phyloP scores from a whole-genome alignment of 352 stramenopile genomes.

The Pythium angustatum region DNA sequence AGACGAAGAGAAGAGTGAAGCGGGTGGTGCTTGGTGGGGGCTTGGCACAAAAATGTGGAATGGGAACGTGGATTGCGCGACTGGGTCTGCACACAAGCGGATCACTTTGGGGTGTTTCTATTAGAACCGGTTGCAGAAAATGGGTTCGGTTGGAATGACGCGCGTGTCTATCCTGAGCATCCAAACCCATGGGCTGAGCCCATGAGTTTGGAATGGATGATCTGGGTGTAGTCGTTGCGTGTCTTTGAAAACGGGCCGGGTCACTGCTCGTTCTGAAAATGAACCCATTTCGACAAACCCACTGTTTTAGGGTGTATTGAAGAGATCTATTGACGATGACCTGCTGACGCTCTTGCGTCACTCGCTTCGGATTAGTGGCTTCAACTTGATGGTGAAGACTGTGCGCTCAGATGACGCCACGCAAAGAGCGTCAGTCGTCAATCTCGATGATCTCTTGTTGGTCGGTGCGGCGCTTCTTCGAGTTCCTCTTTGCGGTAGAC shows the following conservation, averaged over 20 bases:
- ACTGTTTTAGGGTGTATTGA: conserved; percentile 14
- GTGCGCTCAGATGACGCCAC: neutral
- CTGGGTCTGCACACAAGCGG: neutral
- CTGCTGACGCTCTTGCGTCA: conserved; percentile 22
- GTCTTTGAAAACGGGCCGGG: conserved; percentile 23
- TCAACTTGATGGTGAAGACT: conserved; percentile 15
- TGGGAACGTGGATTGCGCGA: too few species aligned
- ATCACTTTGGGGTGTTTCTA: neutral
- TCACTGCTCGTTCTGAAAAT: neutral
- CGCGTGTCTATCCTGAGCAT: neutral
- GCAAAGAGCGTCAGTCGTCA: conserved; percentile 29
- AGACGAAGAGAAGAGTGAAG: neutral
- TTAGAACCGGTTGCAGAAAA: conserved; percentile 21
- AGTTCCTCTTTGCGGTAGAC: neutral
- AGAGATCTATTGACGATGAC: neutral
- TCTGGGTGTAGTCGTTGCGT: too few species aligned
- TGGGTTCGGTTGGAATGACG: conserved; percentile 10
- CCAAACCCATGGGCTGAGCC: conserved; percentile 10
- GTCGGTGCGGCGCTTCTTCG: conserved; percentile 22
- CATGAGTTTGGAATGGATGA: too few species aligned
- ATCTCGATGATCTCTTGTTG: conserved; percentile 41
- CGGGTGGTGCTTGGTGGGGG: conserved; percentile 3
- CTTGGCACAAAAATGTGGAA: conserved; percentile 27
- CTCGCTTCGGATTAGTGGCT: conserved; percentile 9
- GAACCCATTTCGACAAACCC: neutral